phyloP scores from a whole-genome alignment of 148 eudicot genomes.

The Chenopodium berlandieri region DNA sequence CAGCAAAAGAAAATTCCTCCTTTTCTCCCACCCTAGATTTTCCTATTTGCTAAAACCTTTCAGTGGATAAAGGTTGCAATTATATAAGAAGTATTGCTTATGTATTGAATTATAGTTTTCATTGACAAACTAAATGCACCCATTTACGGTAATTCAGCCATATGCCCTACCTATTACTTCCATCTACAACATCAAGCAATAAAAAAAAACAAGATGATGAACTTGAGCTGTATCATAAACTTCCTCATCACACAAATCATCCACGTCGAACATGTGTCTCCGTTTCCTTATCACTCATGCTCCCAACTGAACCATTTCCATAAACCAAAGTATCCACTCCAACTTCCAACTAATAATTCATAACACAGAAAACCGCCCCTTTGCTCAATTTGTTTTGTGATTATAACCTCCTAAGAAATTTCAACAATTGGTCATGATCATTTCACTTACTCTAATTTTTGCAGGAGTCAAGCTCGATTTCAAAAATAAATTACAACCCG shows the following conservation, averaged over 20 bases:
- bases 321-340: too few relatives aligned
- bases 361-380: too few relatives aligned
- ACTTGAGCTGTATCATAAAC: neutral
- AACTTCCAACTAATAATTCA: too few relatives aligned
- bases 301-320: neutral
- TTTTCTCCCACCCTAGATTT: neutral
- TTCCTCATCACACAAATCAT: neutral
- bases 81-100: neutral
- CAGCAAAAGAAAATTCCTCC: neutral
- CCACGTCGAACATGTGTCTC: neutral
- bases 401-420: neutral
- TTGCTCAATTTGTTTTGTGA: too few relatives aligned
- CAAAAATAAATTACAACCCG: neutral
- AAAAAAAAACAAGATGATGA: too few relatives aligned
- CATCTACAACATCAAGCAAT: neutral
- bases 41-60: neutral
- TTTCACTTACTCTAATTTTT: neutral
- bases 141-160: neutral
- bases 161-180: neutral
- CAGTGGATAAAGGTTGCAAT: neutral
- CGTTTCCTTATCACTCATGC: neutral
- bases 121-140: neutral
- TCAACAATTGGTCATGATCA: neutral
- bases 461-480: neutral
- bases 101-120: neutral